phyloP scores from a whole-genome alignment of 2,329 filamentous ascomycete genomes.

The Colletotrichum kahawae region DNA sequence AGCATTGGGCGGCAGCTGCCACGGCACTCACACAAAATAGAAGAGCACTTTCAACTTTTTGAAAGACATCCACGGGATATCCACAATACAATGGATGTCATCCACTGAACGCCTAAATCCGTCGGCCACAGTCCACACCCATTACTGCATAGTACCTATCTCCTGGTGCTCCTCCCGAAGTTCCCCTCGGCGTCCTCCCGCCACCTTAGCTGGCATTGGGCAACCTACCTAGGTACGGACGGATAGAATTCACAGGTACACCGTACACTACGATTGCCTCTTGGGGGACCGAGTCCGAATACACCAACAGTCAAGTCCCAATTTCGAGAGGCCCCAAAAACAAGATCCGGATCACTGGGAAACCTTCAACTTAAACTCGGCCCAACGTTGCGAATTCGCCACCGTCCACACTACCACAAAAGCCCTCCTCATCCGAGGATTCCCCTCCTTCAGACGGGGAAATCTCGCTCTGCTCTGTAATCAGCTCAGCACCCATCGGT shows the following conservation, averaged over 20 bases:
- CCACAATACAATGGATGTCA: neutral
- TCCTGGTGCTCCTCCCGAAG: neutral
- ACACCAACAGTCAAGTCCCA: neutral
- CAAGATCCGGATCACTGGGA: slow-evolving; percentile 14
- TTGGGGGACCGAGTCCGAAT: neutral
- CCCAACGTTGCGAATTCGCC: neutral
- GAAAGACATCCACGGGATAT: neutral
- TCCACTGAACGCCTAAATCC: neutral
- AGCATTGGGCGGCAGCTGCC: neutral
- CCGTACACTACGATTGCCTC: neutral
- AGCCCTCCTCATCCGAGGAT: neutral
- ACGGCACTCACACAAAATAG: neutral
- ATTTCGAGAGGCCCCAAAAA: neutral
- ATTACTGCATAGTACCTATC: neutral
- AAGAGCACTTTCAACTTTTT: neutral
- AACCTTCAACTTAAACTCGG: neutral
- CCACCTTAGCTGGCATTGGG: neutral
- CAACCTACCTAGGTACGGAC: neutral
- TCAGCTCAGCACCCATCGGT: neutral
- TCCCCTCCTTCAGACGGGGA: neutral
- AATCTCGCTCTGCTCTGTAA: neutral
- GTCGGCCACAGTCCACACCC: neutral
- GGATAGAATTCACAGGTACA: neutral
- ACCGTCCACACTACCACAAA: neutral
- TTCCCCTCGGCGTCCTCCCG: neutral